Evolutionary conservation across 208 protist genomes (phyloP).

Genomic region (Porcisia deanei): DNA sequence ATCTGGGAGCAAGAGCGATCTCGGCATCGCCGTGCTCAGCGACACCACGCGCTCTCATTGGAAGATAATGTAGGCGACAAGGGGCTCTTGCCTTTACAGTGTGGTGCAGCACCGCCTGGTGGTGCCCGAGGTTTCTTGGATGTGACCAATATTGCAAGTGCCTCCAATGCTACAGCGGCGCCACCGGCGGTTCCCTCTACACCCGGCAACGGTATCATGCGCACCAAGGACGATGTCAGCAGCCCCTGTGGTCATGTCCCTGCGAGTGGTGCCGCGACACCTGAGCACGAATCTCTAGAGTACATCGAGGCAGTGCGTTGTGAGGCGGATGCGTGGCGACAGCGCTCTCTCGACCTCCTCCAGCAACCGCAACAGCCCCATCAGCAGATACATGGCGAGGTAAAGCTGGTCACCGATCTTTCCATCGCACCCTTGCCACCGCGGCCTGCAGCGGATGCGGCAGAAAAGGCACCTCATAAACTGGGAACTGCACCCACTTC

Average conservation of each 20-base stretch:
- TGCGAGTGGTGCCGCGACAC: background rate
- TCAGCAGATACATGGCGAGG: background rate
- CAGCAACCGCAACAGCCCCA: constrained; percentile 24
- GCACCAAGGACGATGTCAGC: background rate
- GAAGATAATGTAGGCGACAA: background rate
- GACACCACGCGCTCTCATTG: background rate
- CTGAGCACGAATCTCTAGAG: constrained; percentile 2
- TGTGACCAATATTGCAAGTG: background rate
- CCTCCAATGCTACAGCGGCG: background rate
- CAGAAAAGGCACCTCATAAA: background rate
- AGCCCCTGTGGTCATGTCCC: background rate
- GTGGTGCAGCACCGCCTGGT: constrained; percentile 7
- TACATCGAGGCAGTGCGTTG: constrained; percentile 33
- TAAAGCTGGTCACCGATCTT: background rate
- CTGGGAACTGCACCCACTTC: background rate
- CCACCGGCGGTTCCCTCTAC: background rate
- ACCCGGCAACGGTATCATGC: background rate
- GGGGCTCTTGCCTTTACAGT: background rate
- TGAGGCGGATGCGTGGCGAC: constrained; percentile 51
- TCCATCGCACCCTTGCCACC: constrained; percentile 5
- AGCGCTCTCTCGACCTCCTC: constrained; percentile 41
- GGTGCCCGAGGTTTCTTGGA: background rate
- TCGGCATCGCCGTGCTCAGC: constrained; percentile 22
- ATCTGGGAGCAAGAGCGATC: constrained; percentile 47
- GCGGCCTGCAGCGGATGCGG: background rate